Conservation (phyloP, 2,329 filamentous ascomycete genomes). For the Scytalidium lignicola region DNA sequence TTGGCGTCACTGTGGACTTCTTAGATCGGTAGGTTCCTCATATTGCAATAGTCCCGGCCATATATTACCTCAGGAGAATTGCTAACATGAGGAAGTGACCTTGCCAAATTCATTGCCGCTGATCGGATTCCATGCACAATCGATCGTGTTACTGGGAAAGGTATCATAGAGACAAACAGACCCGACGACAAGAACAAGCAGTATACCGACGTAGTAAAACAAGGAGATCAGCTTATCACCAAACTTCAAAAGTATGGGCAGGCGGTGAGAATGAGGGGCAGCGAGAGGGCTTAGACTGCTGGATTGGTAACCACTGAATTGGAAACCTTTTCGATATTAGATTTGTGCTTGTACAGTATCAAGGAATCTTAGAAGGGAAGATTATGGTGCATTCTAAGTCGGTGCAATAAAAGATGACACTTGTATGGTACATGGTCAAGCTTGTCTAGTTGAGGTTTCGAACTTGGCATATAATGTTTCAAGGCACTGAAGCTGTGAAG, state of each 20-base stretch:
- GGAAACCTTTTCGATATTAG: background rate
- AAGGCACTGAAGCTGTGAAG: too few species aligned
- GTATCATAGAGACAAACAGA: constrained; percentile 95
- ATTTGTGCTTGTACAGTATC: background rate
- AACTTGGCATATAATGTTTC: too few species aligned
- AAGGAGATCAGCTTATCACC: constrained; percentile 95
- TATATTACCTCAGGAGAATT: constrained; percentile 1
- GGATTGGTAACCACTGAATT: background rate
- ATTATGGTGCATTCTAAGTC: background rate
- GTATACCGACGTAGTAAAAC: constrained; percentile 95
- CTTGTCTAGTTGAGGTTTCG: background rate
- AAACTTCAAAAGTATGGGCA: constrained; percentile 99
- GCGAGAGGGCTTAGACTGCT: constrained; percentile 71
- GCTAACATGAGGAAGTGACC: constrained; percentile 55
- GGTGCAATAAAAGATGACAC: background rate
- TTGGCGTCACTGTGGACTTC: constrained; percentile 95
- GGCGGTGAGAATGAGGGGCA: constrained; percentile 87
- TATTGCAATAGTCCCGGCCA: background rate
- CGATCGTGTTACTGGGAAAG: constrained; percentile 91
- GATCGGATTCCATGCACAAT: constrained; percentile 95
- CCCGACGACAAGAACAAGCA: constrained; percentile 99
- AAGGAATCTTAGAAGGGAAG: background rate
- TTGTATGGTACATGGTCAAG: background rate
- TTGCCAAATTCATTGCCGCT: constrained; percentile 94
- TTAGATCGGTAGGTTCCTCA: constrained; percentile 69